Percentiles rank a stretch among this genome's conserved stretches.
phyloP scores from a whole-genome alignment of 768 basidiomycete species.

The Amanita exitialis region DNA sequence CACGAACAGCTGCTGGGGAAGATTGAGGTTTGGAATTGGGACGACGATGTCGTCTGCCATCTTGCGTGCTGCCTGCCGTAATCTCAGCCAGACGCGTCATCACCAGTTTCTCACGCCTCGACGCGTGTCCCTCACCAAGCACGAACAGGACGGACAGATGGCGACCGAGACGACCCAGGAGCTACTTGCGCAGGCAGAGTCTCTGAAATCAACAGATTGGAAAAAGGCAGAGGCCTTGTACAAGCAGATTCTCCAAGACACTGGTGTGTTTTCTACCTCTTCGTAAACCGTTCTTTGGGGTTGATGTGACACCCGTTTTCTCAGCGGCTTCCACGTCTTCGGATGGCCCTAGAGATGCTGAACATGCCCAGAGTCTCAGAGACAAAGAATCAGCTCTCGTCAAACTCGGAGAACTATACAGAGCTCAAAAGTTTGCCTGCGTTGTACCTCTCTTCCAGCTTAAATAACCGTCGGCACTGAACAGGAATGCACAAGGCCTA shows the following conservation, averaged over 20 bases:
- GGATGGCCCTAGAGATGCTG: constrained; percentile 22
- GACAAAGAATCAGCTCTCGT: constrained; percentile 83
- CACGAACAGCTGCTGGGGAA: constrained; percentile 73
- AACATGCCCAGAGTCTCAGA: constrained; percentile 49
- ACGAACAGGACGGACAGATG: constrained; percentile 1
- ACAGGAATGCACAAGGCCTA: constrained; percentile 75
- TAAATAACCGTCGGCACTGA: not conserved
- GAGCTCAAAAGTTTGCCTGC: constrained; percentile 65
- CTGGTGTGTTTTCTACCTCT: constrained; percentile 17
- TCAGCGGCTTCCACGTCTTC: not conserved
- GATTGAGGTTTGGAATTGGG: constrained; percentile 77
- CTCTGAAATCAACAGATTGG: constrained; percentile 35
- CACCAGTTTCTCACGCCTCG: constrained; percentile 18
- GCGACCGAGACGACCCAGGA: constrained; percentile 25
- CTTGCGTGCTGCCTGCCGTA: constrained; percentile 10
- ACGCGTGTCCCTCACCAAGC: constrained; percentile 19
- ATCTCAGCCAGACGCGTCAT: constrained; percentile 23
- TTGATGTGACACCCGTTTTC: not conserved
- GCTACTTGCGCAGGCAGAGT: constrained; percentile 48
- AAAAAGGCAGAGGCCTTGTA: constrained; percentile 65
- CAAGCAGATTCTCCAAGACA: constrained; percentile 48
- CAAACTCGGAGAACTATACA: constrained; percentile 79
- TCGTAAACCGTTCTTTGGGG: not conserved
- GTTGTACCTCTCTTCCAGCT: not conserved
- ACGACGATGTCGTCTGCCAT: constrained; percentile 84